Evolutionary conservation across 495 filamentous ascomycete species (phyloP).

Genomic region (Podospora appendiculata): DNA sequence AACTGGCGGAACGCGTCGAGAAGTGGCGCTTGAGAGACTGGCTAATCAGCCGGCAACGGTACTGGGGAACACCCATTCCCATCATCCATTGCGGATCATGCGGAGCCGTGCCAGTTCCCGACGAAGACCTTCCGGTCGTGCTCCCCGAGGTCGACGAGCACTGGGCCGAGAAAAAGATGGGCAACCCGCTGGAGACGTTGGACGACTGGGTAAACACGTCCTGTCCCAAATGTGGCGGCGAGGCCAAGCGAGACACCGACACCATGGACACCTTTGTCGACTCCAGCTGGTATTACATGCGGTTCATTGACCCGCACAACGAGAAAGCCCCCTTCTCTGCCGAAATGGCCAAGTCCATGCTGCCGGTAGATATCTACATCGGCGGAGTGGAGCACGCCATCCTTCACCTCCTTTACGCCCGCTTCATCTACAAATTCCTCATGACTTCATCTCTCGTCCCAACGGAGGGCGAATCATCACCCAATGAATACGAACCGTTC

Average conservation of each 20-base stretch:
- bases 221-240: constrained; percentile 64
- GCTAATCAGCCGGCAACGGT: constrained; percentile 81
- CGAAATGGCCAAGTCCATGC: constrained; percentile 38
- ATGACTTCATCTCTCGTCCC: constrained; percentile 40
- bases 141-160: constrained; percentile 63
- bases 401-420: constrained; percentile 81
- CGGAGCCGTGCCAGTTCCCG: constrained; percentile 71
- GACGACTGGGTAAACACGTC: constrained; percentile 66
- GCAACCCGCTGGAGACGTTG: constrained; percentile 67
- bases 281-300: constrained; percentile 86
- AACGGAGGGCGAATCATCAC: constrained; percentile 7
- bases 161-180: constrained; percentile 60
- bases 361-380: constrained; percentile 80
- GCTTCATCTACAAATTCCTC: constrained; percentile 86
- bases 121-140: constrained; percentile 65
- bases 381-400: constrained; percentile 89
- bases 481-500: constrained; percentile 57
- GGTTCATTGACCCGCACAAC: constrained; percentile 67
- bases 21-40: constrained; percentile 79
- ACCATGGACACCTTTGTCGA: constrained; percentile 97
- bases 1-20: constrained; percentile 49
- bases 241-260: constrained; percentile 78
- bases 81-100: constrained; percentile 76
- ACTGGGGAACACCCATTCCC: constrained; percentile 87
- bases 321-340: constrained; percentile 50